These are phyloP conservation scores for Fusarium sp. DNA, from an alignment of 2,329 filamentous ascomycete genomes.

Conservation along the genomic window DNA sequence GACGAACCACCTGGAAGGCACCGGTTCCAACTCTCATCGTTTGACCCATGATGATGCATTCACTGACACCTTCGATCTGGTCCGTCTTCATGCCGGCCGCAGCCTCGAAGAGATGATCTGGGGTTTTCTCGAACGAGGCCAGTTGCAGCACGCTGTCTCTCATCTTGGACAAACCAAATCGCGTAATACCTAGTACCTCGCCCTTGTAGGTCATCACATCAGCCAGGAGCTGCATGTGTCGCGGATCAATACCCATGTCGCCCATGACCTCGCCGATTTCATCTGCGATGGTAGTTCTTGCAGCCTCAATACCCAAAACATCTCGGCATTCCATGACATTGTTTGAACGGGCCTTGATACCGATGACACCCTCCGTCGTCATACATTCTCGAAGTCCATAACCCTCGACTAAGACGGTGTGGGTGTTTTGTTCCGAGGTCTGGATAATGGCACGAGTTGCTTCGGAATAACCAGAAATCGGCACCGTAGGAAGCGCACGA, in stretches of 20 bases:
- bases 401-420: conserved; percentile 89
- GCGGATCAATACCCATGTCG: conserved; percentile 94
- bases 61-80: conserved; percentile 90
- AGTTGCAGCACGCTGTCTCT: conserved; percentile 93
- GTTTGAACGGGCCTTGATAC: conserved; percentile 80
- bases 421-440: conserved; percentile 76
- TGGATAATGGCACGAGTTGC: conserved; percentile 90
- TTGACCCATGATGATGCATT: conserved; percentile 99
- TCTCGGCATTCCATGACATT: conserved; percentile 90
- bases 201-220: conserved; percentile 99
- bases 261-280: conserved; percentile 94
- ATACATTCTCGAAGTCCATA: conserved; percentile 92
- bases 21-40: conserved; percentile 93
- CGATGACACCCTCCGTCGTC: conserved; percentile 91
- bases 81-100: conserved; percentile 93
- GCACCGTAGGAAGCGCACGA: conserved; percentile 82
- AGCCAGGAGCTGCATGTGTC: conserved; percentile 96
- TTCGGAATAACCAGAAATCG: conserved; percentile 90
- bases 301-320: conserved; percentile 94
- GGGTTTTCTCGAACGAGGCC: conserved; percentile 97
- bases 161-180: conserved; percentile 97
- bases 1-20: conserved; percentile 87
- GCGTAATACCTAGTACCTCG: conserved; percentile 94
- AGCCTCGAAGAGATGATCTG: conserved; percentile 96
- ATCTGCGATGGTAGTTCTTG: conserved; percentile 85